These are phyloP conservation scores for Aechmea fasciata DNA, from an alignment of 176 grass and related monocot genomes.

Conservation along the genomic window DNA sequence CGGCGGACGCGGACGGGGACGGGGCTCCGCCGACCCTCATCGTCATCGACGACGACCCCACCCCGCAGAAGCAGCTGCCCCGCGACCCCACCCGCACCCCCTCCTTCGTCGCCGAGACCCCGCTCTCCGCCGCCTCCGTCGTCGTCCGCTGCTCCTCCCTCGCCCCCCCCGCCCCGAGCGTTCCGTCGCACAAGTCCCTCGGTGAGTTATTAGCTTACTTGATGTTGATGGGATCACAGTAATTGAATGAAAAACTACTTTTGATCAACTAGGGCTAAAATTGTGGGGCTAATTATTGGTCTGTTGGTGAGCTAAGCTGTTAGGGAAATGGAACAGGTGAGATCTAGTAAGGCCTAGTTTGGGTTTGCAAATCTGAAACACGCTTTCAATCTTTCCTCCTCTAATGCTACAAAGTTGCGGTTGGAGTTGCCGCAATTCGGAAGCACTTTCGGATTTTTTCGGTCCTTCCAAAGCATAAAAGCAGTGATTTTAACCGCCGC, in stretches of 20 bases:
- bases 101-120: slow-evolving; percentile 21
- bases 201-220: slow-evolving; percentile 1
- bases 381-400: too few species aligned
- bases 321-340: neutral
- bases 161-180: neutral
- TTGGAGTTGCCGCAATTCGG: too few species aligned
- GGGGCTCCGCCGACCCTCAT: slow-evolving; percentile 9
- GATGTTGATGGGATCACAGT: too few species aligned
- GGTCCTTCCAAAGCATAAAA: too few species aligned
- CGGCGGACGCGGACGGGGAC: neutral
- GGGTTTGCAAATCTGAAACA: too few species aligned
- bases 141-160: slow-evolving; percentile 8
- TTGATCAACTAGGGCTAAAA: neutral
- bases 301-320: neutral
- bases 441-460: too few species aligned
- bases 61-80: slow-evolving; percentile 27
- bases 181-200: neutral
- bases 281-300: neutral
- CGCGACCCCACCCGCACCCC: neutral
- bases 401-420: too few species aligned
- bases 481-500: too few species aligned
- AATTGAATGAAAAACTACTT: neutral
- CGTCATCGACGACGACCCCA: slow-evolving; percentile 41
- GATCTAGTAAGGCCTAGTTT: too few species aligned
- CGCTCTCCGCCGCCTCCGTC: slow-evolving; percentile 7